phyloP scores from a whole-genome alignment of 768 basidiomycete species.

The Tricholoma hemisulphureum region DNA sequence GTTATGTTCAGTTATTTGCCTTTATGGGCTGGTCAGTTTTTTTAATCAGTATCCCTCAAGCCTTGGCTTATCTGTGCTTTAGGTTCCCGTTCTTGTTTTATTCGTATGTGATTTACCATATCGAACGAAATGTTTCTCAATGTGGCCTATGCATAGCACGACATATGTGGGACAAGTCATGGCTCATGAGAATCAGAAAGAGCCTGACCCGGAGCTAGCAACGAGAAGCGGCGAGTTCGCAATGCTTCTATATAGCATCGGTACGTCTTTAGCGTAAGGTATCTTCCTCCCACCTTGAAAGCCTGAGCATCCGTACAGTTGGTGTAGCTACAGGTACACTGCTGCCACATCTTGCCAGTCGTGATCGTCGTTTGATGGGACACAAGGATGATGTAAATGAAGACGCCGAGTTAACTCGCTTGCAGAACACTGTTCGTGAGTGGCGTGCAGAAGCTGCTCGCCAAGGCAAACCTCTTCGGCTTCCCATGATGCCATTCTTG shows the following conservation, averaged over 20 bases:
- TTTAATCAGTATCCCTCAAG: neutral
- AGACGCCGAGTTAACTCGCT: constrained; percentile 68
- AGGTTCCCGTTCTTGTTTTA: constrained; percentile 98
- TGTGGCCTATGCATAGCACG: constrained; percentile 48
- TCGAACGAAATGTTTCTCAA: neutral
- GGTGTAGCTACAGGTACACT: constrained; percentile 80
- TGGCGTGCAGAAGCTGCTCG: constrained; percentile 86
- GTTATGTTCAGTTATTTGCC: constrained; percentile 90
- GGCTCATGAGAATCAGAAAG: constrained; percentile 70
- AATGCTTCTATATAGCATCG: constrained; percentile 86
- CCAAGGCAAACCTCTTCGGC: constrained; percentile 67
- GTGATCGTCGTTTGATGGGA: constrained; percentile 77
- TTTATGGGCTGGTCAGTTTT: constrained; percentile 88
- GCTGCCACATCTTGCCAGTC: constrained; percentile 77
- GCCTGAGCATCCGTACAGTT: constrained; percentile 46
- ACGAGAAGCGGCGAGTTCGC: constrained; percentile 85
- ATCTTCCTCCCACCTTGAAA: neutral
- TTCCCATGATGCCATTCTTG: constrained; percentile 89
- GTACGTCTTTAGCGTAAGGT: constrained; percentile 39
- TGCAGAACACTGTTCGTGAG: constrained; percentile 66
- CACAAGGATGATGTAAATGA: constrained; percentile 71
- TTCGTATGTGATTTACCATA: constrained; percentile 47
- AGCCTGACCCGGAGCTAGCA: constrained; percentile 82
- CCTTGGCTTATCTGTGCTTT: constrained; percentile 5
- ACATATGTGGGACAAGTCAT: constrained; percentile 94